A percentile compares a stretch with the other conserved stretches of the same genome.
Conservation (phyloP, 441 rosid species). For the Adansonia madagascariensis region DNA sequence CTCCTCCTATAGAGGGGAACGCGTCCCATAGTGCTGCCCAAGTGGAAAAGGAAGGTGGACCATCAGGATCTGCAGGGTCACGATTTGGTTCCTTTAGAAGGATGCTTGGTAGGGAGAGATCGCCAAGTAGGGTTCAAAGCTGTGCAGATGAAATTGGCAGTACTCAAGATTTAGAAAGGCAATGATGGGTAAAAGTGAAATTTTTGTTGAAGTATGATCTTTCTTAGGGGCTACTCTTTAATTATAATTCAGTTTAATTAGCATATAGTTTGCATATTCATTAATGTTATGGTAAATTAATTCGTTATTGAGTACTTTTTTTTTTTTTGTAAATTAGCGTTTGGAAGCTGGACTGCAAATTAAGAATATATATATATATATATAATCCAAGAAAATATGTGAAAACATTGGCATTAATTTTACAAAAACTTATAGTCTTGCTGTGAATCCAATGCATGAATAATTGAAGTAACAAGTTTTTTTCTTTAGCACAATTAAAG, state of each 20-base stretch:
- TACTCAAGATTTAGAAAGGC: slow-evolving; percentile 27
- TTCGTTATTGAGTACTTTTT: neutral
- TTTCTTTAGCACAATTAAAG: no score
- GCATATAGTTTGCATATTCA: neutral
- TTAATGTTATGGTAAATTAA: neutral
- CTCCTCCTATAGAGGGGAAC: slow-evolving; percentile 34
- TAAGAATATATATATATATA: neutral
- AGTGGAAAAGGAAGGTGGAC: slow-evolving; percentile 21
- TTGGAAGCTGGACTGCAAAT: neutral
- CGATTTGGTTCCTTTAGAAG: slow-evolving; percentile 16
- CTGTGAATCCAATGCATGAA: neutral
- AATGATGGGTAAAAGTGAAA: slow-evolving; percentile 11
- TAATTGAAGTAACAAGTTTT: no score
- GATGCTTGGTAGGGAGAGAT: slow-evolving; percentile 21
- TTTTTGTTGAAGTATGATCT: neutral
- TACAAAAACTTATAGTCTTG: no score
- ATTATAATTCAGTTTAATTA: neutral
- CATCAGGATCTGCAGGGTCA: neutral
- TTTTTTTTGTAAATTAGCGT: neutral
- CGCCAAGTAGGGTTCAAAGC: slow-evolving; percentile 27
- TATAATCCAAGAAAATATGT: neutral
- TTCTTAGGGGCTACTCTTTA: neutral
- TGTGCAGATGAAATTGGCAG: slow-evolving; percentile 23
- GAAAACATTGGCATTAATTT: neutral
- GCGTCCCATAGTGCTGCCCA: neutral